Evolutionary conservation across 23 red algal genomes (phyloP).

Genomic region (Gracilaria caudata): DNA sequence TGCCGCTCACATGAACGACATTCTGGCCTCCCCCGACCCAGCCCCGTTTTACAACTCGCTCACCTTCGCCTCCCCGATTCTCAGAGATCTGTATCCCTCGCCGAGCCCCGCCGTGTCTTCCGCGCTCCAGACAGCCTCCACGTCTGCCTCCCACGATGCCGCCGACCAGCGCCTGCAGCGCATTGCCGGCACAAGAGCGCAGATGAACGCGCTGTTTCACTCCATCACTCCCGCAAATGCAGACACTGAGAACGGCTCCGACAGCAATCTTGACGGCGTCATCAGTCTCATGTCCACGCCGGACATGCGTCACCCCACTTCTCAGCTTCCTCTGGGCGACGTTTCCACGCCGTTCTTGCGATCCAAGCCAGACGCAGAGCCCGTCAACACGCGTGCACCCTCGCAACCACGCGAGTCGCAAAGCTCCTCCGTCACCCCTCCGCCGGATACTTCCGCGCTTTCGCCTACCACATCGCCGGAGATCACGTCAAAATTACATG

Average conservation of each 20-base stretch:
- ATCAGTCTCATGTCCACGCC: slow-evolving; percentile 58
- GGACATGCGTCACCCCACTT: slow-evolving; percentile 20
- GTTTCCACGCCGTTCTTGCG: neutral
- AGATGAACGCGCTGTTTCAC: slow-evolving; percentile 56
- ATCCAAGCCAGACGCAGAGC: neutral
- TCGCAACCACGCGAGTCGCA: slow-evolving; percentile 16
- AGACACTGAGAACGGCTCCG: slow-evolving; percentile 18
- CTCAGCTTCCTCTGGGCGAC: neutral
- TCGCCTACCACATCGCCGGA: slow-evolving; percentile 26
- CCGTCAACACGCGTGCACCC: neutral
- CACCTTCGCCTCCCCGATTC: slow-evolving; percentile 41
- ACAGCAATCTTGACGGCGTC: slow-evolving; percentile 38
- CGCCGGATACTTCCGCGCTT: slow-evolving; percentile 14
- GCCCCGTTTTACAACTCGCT: slow-evolving; percentile 62
- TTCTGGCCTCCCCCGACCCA: slow-evolving; percentile 59
- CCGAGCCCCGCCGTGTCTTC: neutral
- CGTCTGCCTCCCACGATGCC: neutral
- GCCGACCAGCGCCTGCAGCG: slow-evolving; percentile 18
- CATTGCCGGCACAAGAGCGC: slow-evolving; percentile 32
- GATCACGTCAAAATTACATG: neutral
- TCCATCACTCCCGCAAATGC: neutral
- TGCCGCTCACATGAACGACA: slow-evolving; percentile 17
- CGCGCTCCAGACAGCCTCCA: neutral
- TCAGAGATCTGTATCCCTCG: slow-evolving; percentile 43
- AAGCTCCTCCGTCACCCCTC: slow-evolving; percentile 47